Base-by-base conservation (phyloP, 2,329 filamentous ascomycete species). In the Claviceps sp. region DNA sequence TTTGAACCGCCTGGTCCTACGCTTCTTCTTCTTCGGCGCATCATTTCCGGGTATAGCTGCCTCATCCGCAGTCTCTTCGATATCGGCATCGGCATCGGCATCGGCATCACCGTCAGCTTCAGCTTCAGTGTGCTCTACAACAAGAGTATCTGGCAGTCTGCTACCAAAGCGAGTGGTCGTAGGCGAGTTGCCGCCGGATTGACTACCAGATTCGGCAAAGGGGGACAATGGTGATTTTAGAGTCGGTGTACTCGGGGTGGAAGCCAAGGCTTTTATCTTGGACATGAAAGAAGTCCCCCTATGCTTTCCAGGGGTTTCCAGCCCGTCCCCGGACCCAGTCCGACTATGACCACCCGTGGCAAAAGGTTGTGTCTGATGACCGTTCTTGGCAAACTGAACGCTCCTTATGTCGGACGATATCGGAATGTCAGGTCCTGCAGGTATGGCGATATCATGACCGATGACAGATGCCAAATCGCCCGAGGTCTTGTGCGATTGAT, bases 11-110 rank as follows among this genome's bases (percentile, higher is more conserved):
- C 72, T 78, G 58, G 81, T 82, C 62, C 79, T 82, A 83, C 65
- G 82, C 67, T 78, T 86, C 37, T 72, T 72, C 56, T 77, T 73
- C 55, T 76, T 78, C 2, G 67, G 60, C 30, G 67, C 61, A 50
- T 49, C 56, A 6, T 54, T 50, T 7, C 72, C 71, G 14, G 69
- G 63, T n/a, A 67, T 61, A 18, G 70, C 70, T n/a, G 75, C 76
- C 62, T 95, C 90, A 50, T 89, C 88, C 0, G 83, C 86, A 45
- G 88, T 95, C 63, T 93, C 88, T 63, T 55, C 53, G 16, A 53
- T 41, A 47, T 55, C 52, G 7, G 47, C 54, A 42, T 53, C 18
- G 18, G 18, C 18, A 18, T 18, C 56, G 16, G 47, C 57, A 30
- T 78, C 76, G 26, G 71, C 71, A 44, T 46, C 43, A 6, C 16